Evolutionary conservation across 331 rosid species (phyloP).

Genomic region (Saraca asoca): DNA sequence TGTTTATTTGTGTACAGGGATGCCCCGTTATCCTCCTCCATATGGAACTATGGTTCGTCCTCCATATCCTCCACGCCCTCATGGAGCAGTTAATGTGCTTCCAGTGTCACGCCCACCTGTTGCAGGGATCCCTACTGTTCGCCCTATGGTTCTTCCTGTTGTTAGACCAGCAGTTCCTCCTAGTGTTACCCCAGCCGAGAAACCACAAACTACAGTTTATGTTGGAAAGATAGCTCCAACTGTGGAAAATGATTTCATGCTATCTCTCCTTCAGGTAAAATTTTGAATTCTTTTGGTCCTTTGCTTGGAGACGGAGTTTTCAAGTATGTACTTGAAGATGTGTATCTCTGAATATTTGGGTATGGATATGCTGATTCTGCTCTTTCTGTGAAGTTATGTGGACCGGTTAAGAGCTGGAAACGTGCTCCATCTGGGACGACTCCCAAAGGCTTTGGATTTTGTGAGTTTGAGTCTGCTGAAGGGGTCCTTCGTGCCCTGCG

Average conservation of each 20-base stretch:
- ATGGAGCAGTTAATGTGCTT: slow-evolving; percentile 69
- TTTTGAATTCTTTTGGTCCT: slow-evolving; percentile 13
- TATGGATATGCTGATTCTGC: slow-evolving; percentile 36
- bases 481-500: slow-evolving; percentile 97
- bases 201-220: slow-evolving; percentile 82
- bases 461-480: slow-evolving; percentile 95
- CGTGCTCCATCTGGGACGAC: slow-evolving; percentile 86
- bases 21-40: slow-evolving; percentile 81
- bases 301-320: slow-evolving; percentile 1
- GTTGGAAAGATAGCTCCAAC: slow-evolving; percentile 91
- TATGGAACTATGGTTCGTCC: slow-evolving; percentile 78
- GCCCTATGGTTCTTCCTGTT: slow-evolving; percentile 72
- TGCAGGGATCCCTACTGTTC: slow-evolving; percentile 80
- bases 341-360: slow-evolving; percentile 10
- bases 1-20: slow-evolving; percentile 70
- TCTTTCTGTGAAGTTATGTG: slow-evolving; percentile 67
- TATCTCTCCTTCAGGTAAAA: slow-evolving; percentile 77
- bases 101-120: slow-evolving; percentile 78
- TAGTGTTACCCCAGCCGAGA: slow-evolving; percentile 75
- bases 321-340: not conserved
- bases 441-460: slow-evolving; percentile 90
- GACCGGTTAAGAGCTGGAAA: slow-evolving; percentile 96
- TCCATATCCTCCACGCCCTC: slow-evolving; percentile 73
- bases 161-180: slow-evolving; percentile 77
- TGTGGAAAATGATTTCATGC: slow-evolving; percentile 89